Percentiles rank a stretch among this genome's conserved stretches.
Evolutionary conservation across 2,329 filamentous ascomycete genomes (phyloP).

Genomic region (Fusarium nygamai): DNA sequence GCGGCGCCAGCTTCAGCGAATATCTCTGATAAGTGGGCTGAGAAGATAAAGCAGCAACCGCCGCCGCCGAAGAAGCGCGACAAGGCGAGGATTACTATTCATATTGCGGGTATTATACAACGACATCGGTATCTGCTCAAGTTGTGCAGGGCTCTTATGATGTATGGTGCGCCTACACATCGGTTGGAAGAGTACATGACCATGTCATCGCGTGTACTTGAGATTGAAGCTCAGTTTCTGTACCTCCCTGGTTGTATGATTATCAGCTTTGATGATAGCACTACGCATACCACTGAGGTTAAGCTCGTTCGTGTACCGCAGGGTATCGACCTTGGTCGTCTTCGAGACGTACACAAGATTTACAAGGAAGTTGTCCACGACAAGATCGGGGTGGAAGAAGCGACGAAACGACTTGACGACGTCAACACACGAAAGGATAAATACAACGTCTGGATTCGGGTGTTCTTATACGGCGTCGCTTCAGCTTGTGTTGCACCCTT

Average conservation of each 20-base stretch:
- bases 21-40: constrained; percentile 56
- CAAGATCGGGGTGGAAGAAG: constrained; percentile 76
- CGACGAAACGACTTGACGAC: constrained; percentile 68
- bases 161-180: constrained; percentile 90
- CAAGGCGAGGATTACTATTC: constrained; percentile 60
- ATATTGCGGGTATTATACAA: constrained; percentile 75
- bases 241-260: constrained; percentile 96
- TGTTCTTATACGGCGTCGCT: constrained; percentile 79
- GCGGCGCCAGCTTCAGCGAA: constrained; percentile 58
- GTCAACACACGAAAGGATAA: constrained; percentile 59
- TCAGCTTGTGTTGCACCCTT: constrained; percentile 82
- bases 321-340: constrained; percentile 77
- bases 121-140: constrained; percentile 86
- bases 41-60: constrained; percentile 54
- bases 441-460: constrained; percentile 62
- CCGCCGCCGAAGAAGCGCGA: constrained; percentile 51
- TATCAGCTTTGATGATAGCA: constrained; percentile 83
- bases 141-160: constrained; percentile 87
- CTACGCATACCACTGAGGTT: constrained; percentile 81
- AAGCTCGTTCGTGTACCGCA: constrained; percentile 76
- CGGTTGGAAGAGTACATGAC: constrained; percentile 91
- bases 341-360: constrained; percentile 78
- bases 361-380: constrained; percentile 88
- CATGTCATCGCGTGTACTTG: constrained; percentile 88
- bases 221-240: constrained; percentile 88